phyloP scores from a whole-genome alignment of 2,329 filamentous ascomycete species.

The Fusarium compactum region DNA sequence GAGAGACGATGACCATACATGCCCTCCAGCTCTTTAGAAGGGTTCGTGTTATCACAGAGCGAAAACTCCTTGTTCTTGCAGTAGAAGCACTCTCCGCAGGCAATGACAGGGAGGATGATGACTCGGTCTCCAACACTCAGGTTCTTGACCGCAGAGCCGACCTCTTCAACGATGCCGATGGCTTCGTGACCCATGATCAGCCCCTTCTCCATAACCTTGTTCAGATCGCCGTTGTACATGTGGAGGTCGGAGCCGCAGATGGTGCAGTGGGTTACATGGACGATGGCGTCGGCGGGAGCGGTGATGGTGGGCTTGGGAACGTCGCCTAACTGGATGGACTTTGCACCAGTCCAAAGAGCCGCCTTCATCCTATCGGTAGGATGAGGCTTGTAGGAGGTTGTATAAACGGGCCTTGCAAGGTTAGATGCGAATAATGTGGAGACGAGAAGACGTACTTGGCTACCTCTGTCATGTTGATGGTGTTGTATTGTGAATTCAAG shows the following conservation, averaged over 20 bases:
- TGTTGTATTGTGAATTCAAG: not conserved
- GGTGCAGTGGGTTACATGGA: slow-evolving; percentile 13
- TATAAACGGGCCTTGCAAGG: not conserved
- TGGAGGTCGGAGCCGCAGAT: slow-evolving; percentile 8
- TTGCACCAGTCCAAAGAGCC: not conserved
- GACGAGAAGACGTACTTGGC: not conserved
- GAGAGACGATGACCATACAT: slow-evolving; percentile 7
- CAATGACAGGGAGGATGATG: slow-evolving; percentile 3
- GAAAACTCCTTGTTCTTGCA: slow-evolving; percentile 1
- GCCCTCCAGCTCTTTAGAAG: not conserved
- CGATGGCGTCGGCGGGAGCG: slow-evolving; percentile 2
- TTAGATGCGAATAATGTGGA: not conserved
- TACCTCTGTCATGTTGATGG: not conserved
- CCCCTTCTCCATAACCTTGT: slow-evolving; percentile 13
- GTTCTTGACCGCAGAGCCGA: not conserved
- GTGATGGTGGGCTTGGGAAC: not conserved
- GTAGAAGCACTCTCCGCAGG: slow-evolving; percentile 6
- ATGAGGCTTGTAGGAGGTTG: slow-evolving; percentile 3
- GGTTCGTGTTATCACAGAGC: not conserved
- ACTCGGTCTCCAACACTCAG: not conserved
- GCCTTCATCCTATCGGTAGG: slow-evolving; percentile 7
- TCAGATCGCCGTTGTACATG: slow-evolving; percentile 10
- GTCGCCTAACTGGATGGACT: not conserved
- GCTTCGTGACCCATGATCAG: slow-evolving; percentile 13
- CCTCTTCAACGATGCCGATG: slow-evolving; percentile 9